Base-by-base conservation (phyloP, 139 green algal genomes). In the Chlamydomonas sphaeroides region DNA sequence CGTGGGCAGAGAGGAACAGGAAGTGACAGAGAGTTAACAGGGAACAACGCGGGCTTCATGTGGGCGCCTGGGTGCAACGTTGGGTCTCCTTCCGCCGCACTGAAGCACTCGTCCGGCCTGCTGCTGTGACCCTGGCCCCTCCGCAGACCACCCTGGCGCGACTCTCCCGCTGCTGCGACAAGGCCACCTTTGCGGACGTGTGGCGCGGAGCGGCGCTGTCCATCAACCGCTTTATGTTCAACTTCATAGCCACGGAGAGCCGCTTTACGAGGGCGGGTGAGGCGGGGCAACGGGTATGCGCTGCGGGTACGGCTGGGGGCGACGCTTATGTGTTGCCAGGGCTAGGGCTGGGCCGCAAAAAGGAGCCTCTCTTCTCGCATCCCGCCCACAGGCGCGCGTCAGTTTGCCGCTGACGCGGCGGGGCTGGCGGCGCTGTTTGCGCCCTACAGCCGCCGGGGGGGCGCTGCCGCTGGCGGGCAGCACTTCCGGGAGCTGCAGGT, bases 161-260 rank as follows among this genome's bases (percentile, higher is more conserved):
- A 35, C 77, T 84, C 33, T 84, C 65, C 15, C 65, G 65, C 65
- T 48, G 48, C 25, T 75, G 66, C 67, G 67, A 78, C 67, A 69
- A 70, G 66, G 23, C 56, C 39, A 75, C 78, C 39, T 85, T 85
- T 25, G 66, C 53, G 4, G 78, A 78, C 78, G 41, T 85, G 53
- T 85, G 66, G 78, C 65, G 67, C 10, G 78, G 61, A 8, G 66
- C 65, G 18, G 67, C 67, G 51, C 74, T 89, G 48, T 82, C 86
- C 59, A 74, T 90, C 70, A 90, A 90, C 72, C 78, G 86, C 33
- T 90, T 88, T 65, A 68, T 90, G 69, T 90, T 90, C 70, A 90
- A 90, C 78, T 84, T 88, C 65, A 66, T 90, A 25, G 86, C 82
- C 18, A 90, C 86, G 38, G 86, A 90, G 77, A 78, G 70, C 38